Percentiles rank a stretch among this genome's conserved stretches.
Evolutionary conservation across 495 filamentous ascomycete species (phyloP).

Genomic region (Copromyces sp.): DNA sequence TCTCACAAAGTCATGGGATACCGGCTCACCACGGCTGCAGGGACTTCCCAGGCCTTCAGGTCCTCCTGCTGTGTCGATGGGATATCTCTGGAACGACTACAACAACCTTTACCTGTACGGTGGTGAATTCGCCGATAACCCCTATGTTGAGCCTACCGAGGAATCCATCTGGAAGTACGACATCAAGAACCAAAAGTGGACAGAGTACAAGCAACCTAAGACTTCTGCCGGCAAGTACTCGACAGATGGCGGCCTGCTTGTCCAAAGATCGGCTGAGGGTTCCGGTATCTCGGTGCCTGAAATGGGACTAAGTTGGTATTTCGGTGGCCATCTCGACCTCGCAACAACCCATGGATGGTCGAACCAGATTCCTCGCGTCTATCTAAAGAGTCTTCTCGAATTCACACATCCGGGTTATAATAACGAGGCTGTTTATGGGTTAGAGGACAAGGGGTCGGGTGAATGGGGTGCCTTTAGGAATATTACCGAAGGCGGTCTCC

Average conservation of each 20-base stretch:
- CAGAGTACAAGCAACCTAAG: conserved; percentile 42
- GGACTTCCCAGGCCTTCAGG: conserved; percentile 56
- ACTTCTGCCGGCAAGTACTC: conserved; percentile 51
- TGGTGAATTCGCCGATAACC: conserved; percentile 55
- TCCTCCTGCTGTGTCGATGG: conserved; percentile 58
- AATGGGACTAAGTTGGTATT: conserved; percentile 61
- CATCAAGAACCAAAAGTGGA: conserved; percentile 48
- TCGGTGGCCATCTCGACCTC: conserved; percentile 62
- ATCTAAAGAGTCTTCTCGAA: conserved; percentile 64
- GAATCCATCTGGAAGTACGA: conserved; percentile 58
- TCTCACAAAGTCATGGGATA: conserved; percentile 56
- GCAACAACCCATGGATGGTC: conserved; percentile 64
- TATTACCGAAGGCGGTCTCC: conserved; percentile 58
- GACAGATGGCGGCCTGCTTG: conserved; percentile 35
- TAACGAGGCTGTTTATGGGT: conserved; percentile 45
- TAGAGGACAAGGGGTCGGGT: conserved; percentile 41
- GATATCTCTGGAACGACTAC: conserved; percentile 61
- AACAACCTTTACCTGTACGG: conserved; percentile 61
- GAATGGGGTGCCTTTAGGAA: conserved; percentile 53
- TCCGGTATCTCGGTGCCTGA: conserved; percentile 58
- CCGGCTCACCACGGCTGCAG: conserved; percentile 46
- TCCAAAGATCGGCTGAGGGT: conserved; percentile 60
- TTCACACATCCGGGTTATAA: conserved; percentile 58
- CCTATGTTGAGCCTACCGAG: conserved; percentile 38
- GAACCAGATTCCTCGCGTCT: conserved; percentile 46